phyloP scores from a whole-genome alignment of 768 basidiomycete genomes.

The Pleurotus cornucopiae region DNA sequence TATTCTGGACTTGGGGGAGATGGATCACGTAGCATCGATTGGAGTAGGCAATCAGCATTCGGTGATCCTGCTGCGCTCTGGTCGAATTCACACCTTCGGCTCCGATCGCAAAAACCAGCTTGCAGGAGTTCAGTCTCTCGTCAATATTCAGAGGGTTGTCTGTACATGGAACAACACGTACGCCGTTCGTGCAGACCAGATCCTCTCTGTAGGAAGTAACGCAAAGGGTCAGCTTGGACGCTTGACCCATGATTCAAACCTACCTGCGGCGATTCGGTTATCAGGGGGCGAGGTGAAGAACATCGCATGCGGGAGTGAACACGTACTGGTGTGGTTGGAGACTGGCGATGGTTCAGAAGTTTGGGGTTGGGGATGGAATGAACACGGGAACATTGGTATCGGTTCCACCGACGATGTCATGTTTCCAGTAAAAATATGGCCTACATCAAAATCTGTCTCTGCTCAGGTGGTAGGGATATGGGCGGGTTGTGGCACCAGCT shows the following conservation, averaged over 20 bases:
- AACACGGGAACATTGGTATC: conserved; percentile 89
- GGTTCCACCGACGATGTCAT: conserved; percentile 53
- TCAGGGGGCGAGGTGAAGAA: conserved; percentile 13
- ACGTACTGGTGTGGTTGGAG: conserved; percentile 46
- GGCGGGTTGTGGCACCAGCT: conserved; percentile 45
- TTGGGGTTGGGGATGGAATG: conserved; percentile 97
- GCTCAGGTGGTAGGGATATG: conserved; percentile 25
- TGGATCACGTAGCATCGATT: conserved; percentile 28
- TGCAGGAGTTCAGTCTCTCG: conserved; percentile 24
- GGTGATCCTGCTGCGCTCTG: conserved; percentile 54
- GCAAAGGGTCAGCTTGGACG: conserved; percentile 68
- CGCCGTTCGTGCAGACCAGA: conserved; percentile 23
- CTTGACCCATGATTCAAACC: conserved; percentile 16
- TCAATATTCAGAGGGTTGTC: conserved; percentile 29
- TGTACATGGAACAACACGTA: conserved; percentile 87
- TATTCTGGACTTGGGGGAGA: conserved; percentile 24
- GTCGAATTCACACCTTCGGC: conserved; percentile 51
- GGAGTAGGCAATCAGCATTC: conserved; percentile 42
- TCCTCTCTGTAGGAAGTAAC: conserved; percentile 50
- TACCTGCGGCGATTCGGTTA: conserved; percentile 25
- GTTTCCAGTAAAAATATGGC: conserved; percentile 53
- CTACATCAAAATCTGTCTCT: conserved; percentile 15
- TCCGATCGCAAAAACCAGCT: conserved; percentile 72
- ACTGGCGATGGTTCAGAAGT: conserved; percentile 31
- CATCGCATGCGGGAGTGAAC: conserved; percentile 82